Evolutionary conservation across 2,329 filamentous ascomycete species (phyloP), one percentile per base, ranked within the genome.

Genomic region (Penicillium hordei): DNA sequence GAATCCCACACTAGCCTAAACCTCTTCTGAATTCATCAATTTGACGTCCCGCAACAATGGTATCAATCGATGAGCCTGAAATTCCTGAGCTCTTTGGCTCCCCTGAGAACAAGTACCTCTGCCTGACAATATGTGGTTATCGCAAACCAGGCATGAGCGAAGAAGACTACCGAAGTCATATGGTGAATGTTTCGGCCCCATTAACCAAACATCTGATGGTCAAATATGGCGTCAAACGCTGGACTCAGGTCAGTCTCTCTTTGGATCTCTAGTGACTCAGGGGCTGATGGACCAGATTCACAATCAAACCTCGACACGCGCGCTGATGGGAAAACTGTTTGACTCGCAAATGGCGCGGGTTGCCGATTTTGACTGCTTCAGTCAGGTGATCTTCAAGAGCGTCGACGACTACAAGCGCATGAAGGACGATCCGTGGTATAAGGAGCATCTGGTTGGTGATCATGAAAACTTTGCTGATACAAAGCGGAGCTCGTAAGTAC

Each of bases 391-490:
- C 0, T 82, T 82, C 63, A 60, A 75, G 57, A 67, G 57, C 42
- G 50, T 82, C 1, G 76, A 81, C 6, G 72, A 80, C 55, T 83
- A 79, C 64, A 78, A 78, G 64, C 61, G 66, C 10, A 79, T 83
- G 73, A 81, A 82, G 64, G 53, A 76, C 15, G 81, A 83, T 64
- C 77, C 79, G 4, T 81, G 70, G 69, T 83, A 80, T 61, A 78
- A 79, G 68, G 63, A 79, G 59, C 70, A 78, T 55, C 59, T 83
- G 21, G 61, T 74, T 0, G 64, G 64, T 2, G 80, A 82, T 61
- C 79, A 82, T 66, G 76, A 79, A 61, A 78, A 78, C 4, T 82
- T 82, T 69, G 80, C 79, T n/a, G n/a, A n/a, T n/a, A n/a, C n/a
- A n/a, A n/a, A n/a, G n/a, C n/a, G n/a, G n/a, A n/a, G n/a, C n/a